Evolutionary conservation across 768 basidiomycete species (phyloP).

Genomic region (Dacryopinax primogenitus): DNA sequence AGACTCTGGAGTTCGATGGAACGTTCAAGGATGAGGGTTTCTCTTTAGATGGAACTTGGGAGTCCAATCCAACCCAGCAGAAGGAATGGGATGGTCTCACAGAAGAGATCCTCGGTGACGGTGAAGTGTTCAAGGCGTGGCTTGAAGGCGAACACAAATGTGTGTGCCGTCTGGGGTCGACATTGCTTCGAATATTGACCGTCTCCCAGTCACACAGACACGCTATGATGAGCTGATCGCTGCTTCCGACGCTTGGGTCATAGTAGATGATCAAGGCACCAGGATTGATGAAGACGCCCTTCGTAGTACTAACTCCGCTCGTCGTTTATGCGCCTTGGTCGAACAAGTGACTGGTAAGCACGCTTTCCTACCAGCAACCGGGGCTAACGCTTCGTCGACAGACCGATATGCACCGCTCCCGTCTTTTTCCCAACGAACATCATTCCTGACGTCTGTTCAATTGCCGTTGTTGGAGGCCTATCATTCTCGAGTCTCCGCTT

Average conservation of each 20-base stretch:
- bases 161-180: slow-evolving; percentile 36
- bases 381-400: slow-evolving; percentile 23
- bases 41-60: slow-evolving; percentile 41
- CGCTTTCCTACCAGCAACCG: neutral
- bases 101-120: slow-evolving; percentile 64
- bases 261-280: slow-evolving; percentile 51
- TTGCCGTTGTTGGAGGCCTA: slow-evolving; percentile 72
- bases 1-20: slow-evolving; percentile 78
- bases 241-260: slow-evolving; percentile 71
- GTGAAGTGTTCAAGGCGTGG: slow-evolving; percentile 89
- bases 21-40: slow-evolving; percentile 65
- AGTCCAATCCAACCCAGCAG: slow-evolving; percentile 22
- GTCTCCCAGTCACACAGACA: slow-evolving; percentile 58
- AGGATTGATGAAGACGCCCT: slow-evolving; percentile 35
- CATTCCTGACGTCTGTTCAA: slow-evolving; percentile 76
- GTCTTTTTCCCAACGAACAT: slow-evolving; percentile 55
- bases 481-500: slow-evolving; percentile 59
- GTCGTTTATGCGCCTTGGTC: slow-evolving; percentile 68
- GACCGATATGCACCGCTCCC: slow-evolving; percentile 90
- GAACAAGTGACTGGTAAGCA: slow-evolving; percentile 79
- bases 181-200: neutral
- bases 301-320: slow-evolving; percentile 68
- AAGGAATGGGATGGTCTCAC: slow-evolving; percentile 63
- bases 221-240: slow-evolving; percentile 78
- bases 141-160: slow-evolving; percentile 78